Conservation (phyloP, 2,329 filamentous ascomycete genomes). For the Claviceps digitariae region DNA sequence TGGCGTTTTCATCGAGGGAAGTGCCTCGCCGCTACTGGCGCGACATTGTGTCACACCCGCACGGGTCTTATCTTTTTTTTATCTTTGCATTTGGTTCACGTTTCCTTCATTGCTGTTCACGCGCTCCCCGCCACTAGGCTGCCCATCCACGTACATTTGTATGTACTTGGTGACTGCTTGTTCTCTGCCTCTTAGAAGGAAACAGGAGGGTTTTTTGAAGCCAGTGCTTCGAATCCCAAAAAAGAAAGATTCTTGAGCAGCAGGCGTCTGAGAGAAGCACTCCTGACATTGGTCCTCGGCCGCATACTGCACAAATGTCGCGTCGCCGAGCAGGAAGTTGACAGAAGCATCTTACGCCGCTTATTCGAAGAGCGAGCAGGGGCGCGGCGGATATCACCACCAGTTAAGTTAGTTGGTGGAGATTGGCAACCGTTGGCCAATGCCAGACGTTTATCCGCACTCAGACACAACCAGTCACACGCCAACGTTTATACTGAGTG, state of each 20-base stretch:
- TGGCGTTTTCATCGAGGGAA: background rate
- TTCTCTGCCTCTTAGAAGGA: background rate
- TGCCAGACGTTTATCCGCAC: background rate
- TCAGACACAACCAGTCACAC: constrained; percentile 8
- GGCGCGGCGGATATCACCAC: constrained; percentile 1
- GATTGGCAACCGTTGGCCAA: constrained; percentile 8
- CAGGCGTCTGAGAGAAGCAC: background rate
- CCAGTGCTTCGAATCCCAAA: background rate
- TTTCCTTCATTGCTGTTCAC: too few species aligned
- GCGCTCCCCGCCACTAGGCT: background rate
- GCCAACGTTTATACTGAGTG: constrained; percentile 7
- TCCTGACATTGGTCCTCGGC: background rate
- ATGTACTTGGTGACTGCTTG: background rate
- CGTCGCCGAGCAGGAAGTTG: background rate
- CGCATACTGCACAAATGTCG: background rate
- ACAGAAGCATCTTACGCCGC: background rate
- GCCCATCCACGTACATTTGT: background rate
- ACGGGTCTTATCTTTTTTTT: background rate
- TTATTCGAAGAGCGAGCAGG: constrained; percentile 4
- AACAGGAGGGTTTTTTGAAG: background rate
- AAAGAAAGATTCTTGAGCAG: background rate
- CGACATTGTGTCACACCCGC: background rate
- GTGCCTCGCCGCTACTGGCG: background rate
- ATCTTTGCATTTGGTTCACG: background rate
- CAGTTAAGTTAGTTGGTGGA: constrained; percentile 7